phyloP scores from a whole-genome alignment of 768 basidiomycete genomes.

The Boletus sp. region DNA sequence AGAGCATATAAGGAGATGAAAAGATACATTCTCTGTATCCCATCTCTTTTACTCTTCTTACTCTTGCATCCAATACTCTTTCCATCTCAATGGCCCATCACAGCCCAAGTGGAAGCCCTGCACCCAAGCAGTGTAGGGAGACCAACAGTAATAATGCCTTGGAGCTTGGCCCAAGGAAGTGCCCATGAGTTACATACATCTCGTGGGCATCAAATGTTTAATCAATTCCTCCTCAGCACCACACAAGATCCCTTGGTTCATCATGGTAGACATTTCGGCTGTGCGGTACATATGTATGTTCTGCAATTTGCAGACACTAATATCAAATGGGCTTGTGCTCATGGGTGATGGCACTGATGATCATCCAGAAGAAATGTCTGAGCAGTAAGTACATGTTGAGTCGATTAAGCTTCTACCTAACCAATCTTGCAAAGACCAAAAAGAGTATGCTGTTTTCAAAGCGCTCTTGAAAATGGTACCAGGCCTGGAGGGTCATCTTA shows the following conservation, averaged over 20 bases:
- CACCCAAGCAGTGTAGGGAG: too few species aligned
- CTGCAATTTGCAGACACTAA: neutral
- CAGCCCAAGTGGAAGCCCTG: neutral
- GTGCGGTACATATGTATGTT: too few species aligned
- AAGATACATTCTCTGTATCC: too few species aligned
- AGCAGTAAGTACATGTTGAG: neutral
- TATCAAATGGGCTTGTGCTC: neutral
- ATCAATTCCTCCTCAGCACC: neutral
- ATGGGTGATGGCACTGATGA: neutral
- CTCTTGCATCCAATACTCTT: neutral
- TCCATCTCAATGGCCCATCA: neutral
- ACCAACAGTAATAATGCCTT: neutral
- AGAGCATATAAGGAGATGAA: too few species aligned
- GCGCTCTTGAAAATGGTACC: neutral
- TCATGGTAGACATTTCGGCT: too few species aligned
- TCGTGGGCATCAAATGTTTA: neutral
- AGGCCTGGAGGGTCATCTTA: neutral
- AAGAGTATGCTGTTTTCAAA: neutral
- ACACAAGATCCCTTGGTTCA: too few species aligned
- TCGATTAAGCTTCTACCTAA: neutral
- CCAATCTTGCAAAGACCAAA: neutral
- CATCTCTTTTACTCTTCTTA: too few species aligned
- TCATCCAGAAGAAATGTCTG: neutral
- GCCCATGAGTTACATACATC: neutral
- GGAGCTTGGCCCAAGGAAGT: neutral